These are phyloP conservation scores for Nitzschia putrida DNA, from an alignment of 108 stramenopile genomes.

Conservation along the genomic window DNA sequence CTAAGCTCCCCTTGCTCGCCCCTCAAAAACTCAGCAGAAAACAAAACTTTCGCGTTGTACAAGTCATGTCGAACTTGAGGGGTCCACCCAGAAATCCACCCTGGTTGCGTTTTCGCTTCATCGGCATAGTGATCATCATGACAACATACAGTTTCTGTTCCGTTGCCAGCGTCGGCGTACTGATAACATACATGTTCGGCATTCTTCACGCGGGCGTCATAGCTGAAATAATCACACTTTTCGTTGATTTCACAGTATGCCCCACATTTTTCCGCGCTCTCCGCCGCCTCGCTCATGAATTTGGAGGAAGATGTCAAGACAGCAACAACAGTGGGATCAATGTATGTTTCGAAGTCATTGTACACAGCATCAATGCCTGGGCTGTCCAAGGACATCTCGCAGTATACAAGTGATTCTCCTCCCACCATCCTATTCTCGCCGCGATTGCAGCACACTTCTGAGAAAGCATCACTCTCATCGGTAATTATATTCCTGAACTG, in stretches of 20 bases:
- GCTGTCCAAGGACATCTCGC: slow-evolving; percentile 16
- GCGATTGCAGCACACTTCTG: slow-evolving; percentile 23
- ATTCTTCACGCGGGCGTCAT: slow-evolving; percentile 18
- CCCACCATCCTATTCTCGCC: neutral
- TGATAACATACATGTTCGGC: slow-evolving; percentile 10
- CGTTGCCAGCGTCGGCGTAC: slow-evolving; percentile 4
- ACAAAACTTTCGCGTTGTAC: slow-evolving; percentile 17
- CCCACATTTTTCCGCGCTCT: slow-evolving; percentile 13
- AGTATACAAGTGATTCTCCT: slow-evolving; percentile 1
- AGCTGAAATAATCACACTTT: slow-evolving; percentile 26
- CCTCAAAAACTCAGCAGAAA: no score
- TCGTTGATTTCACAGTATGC: slow-evolving; percentile 22
- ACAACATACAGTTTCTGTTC: slow-evolving; percentile 11
- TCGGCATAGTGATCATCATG: slow-evolving; percentile 21
- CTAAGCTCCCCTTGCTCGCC: no score
- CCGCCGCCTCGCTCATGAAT: slow-evolving; percentile 37
- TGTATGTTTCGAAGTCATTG: no score
- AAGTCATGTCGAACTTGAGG: slow-evolving; percentile 11
- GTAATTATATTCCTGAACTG: neutral
- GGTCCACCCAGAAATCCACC: slow-evolving; percentile 12
- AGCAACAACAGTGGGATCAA: no score
- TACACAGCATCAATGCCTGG: slow-evolving; percentile 38
- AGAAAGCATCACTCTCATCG: neutral
- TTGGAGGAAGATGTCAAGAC: no score
- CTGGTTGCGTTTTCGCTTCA: slow-evolving; percentile 17